Evolutionary conservation across 2,329 filamentous ascomycete genomes (phyloP), one percentile per base, ranked within the genome.

Genomic region (Penicillium sp.): DNA sequence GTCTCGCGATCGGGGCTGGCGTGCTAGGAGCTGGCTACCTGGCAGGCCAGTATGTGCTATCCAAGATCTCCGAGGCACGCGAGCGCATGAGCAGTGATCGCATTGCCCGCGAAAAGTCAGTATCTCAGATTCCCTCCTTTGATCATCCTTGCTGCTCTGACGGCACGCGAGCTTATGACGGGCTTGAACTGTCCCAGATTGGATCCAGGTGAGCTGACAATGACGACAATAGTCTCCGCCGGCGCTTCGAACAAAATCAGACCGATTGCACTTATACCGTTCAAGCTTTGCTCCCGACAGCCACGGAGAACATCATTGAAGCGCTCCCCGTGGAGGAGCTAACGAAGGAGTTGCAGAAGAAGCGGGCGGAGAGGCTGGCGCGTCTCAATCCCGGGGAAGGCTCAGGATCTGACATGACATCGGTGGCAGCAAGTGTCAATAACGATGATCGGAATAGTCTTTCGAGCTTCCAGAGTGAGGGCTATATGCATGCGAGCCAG

Each of bases 231-330:
- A 97, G 93, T 74, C 83, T 99, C 56, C 91, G 92, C 47, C 88
- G 94, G 53, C 89, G 94, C 68, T 99, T 99, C 76, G 90, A 97
- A 73, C 94, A 99, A 75, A 99, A 99, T 73, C 94, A 99, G 71
- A 93, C 96, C 70, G 94, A 99, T 74, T 99, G 94, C 76, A 96
- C 93, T 44, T 96, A 95, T 71, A 99, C 94, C 34, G 91, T 97
- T 42, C 85, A 97, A n/a, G 94, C 93, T 28, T 85, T 99, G 50
- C 82, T 99, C 9, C 94, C 94, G 4, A 95, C 93, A 31, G 89
- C 91, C 6, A 92, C 92, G 23, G 85, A 94, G 61, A 93, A 95
- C 69, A 88, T 99, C 64, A 79, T 96, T 65, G 86, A 90, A 62
- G 86, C 88, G 29, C 84, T 97, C 64, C 90, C 95, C 48, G 95